phyloP scores from a whole-genome alignment of 176 grass and related monocot genomes.

The Hordeum marinum region DNA sequence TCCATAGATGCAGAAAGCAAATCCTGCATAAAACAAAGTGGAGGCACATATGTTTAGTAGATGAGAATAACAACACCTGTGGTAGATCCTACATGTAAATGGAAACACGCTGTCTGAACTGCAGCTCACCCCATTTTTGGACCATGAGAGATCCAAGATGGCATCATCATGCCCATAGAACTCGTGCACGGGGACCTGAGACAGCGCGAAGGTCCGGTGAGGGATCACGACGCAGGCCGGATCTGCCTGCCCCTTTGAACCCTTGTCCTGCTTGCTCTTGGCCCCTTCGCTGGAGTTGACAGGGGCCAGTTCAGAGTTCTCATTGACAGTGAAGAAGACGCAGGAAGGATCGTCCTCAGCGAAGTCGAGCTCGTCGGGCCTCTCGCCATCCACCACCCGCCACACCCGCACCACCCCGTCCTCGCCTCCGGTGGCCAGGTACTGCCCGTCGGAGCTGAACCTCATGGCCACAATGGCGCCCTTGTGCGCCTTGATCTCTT shows the following conservation, averaged over 20 bases:
- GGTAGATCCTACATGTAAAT: constrained; percentile 8
- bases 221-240: constrained; percentile 79
- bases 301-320: constrained; percentile 57
- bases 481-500: constrained; percentile 76
- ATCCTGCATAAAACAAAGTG: constrained; percentile 42
- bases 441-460: constrained; percentile 68
- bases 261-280: constrained; percentile 47
- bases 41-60: constrained; percentile 21
- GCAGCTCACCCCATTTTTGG: constrained; percentile 60
- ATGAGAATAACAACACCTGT: constrained; percentile 19
- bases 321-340: constrained; percentile 66
- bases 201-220: constrained; percentile 53
- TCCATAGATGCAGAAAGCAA: constrained; percentile 76
- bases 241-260: constrained; percentile 36
- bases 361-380: constrained; percentile 33
- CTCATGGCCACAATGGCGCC: constrained; percentile 71
- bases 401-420: constrained; percentile 77
- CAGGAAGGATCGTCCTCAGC: constrained; percentile 63
- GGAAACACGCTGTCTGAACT: background rate
- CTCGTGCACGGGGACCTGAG: constrained; percentile 60
- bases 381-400: constrained; percentile 53
- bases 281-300: constrained; percentile 34
- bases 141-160: constrained; percentile 94
- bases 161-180: constrained; percentile 61
- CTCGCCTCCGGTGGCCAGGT: constrained; percentile 82